Percentiles rank a stretch among this genome's conserved stretches.
Conservation (phyloP, 495 filamentous ascomycete genomes). For the Jackrogersella multiformis region DNA sequence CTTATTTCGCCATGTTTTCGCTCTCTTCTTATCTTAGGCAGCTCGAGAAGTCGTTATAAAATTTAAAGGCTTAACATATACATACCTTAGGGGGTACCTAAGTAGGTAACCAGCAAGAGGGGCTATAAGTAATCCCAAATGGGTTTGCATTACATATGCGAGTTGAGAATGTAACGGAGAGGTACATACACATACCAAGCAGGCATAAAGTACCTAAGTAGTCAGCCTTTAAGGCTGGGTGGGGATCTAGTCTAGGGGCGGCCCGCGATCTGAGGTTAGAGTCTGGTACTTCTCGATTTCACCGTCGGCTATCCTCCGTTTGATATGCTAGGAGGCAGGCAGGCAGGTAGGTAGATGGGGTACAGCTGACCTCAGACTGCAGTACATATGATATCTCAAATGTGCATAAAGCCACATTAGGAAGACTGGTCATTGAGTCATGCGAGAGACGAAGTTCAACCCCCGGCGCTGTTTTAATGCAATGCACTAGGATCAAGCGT, state of each 20-base stretch:
- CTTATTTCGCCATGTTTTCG: neutral
- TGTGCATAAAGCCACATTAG: slow-evolving; percentile 25
- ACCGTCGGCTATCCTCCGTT: slow-evolving; percentile 4
- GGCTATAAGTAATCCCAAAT: neutral
- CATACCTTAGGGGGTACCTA: too few relatives aligned
- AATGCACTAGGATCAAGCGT: slow-evolving; percentile 14
- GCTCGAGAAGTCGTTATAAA: slow-evolving; percentile 1
- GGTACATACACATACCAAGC: slow-evolving; percentile 3
- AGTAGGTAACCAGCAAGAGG: neutral
- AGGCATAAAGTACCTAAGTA: slow-evolving; percentile 1
- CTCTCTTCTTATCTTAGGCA: neutral
- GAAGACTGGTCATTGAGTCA: slow-evolving; percentile 30
- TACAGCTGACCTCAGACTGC: slow-evolving; percentile 19
- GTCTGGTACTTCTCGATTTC: slow-evolving; percentile 13
- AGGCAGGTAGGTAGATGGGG: slow-evolving; percentile 10
- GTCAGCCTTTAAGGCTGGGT: slow-evolving; percentile 10
- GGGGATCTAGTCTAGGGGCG: slow-evolving; percentile 39
- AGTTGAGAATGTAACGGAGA: neutral
- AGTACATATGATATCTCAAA: slow-evolving; percentile 12
- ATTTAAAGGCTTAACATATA: neutral
- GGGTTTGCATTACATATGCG: slow-evolving; percentile 11
- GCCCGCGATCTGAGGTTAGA: slow-evolving; percentile 35
- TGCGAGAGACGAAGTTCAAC: slow-evolving; percentile 20
- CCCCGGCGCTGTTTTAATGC: slow-evolving; percentile 19
- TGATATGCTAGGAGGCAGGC: slow-evolving; percentile 24